A percentile compares a stretch with the other conserved stretches of the same genome.
These are phyloP conservation scores for Apiospora arundinis DNA, from an alignment of 2,329 filamentous ascomycete species.

Conservation along the genomic window DNA sequence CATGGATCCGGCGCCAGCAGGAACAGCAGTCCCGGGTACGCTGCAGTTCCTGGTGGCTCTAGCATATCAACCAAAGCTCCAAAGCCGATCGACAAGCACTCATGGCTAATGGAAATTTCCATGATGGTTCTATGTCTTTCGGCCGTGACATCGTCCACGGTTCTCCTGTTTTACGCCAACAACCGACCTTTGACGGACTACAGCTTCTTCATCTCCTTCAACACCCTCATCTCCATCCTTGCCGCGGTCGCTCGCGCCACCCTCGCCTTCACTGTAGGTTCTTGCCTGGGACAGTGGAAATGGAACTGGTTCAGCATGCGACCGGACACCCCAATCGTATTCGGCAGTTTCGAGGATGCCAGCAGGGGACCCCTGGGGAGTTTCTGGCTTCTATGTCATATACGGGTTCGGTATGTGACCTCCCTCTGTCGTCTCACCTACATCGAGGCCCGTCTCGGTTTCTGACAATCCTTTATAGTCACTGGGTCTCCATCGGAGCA, in stretches of 20 bases:
- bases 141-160: neutral
- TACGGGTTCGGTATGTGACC: slow-evolving; percentile 1
- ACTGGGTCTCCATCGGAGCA: slow-evolving; percentile 11
- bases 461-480: neutral
- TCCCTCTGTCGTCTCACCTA: too few species aligned
- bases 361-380: slow-evolving; percentile 21
- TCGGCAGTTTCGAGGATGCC: slow-evolving; percentile 20
- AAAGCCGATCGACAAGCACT: neutral
- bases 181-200: neutral
- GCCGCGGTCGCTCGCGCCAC: neutral
- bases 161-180: neutral
- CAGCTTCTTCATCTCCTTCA: slow-evolving; percentile 17
- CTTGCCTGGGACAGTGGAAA: slow-evolving; percentile 21
- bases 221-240: slow-evolving; percentile 22
- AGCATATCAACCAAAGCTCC: neutral
- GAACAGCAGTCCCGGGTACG: neutral
- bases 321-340: neutral
- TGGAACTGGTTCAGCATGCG: slow-evolving; percentile 22
- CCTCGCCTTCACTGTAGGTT: slow-evolving; percentile 12
- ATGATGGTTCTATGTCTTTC: neutral
- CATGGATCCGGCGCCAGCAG: too few species aligned
- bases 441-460: neutral
- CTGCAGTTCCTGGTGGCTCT: neutral
- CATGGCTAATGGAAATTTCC: neutral
- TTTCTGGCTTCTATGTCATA: neutral